Conservation (phyloP, 257 asterid genomes). For the Leptodermis oblonga region DNA sequence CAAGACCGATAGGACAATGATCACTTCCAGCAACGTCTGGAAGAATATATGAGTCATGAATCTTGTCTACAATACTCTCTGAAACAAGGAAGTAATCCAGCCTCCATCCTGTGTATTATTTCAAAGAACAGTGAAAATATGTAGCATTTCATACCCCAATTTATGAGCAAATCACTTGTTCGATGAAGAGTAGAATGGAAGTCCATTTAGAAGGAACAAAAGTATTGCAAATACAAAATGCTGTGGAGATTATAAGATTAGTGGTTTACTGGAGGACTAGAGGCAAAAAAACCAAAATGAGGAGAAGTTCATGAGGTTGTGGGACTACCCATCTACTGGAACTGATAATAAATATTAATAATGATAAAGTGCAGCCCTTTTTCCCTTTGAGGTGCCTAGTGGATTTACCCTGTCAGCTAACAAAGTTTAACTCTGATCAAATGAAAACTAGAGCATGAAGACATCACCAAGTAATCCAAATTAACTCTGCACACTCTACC, state of each 20-base stretch:
- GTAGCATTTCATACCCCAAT: background rate
- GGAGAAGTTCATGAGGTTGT: background rate
- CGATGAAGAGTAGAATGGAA: background rate
- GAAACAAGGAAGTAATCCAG: slow-evolving; percentile 92
- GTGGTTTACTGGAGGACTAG: background rate
- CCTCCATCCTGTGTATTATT: slow-evolving; percentile 68
- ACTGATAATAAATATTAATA: background rate
- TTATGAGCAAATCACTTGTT: background rate
- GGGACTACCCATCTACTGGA: background rate
- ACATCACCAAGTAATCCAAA: background rate
- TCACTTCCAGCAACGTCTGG: slow-evolving; percentile 90
- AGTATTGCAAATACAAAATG: background rate
- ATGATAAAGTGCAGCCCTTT: too few species aligned
- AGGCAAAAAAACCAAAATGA: background rate
- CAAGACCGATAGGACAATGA: slow-evolving; percentile 83
- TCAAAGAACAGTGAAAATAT: background rate
- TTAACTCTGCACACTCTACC: background rate
- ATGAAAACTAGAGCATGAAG: background rate
- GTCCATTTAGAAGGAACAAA: background rate
- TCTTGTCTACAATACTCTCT: slow-evolving; percentile 57
- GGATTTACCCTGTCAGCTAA: background rate
- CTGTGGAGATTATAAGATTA: background rate
- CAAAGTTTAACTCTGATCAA: background rate
- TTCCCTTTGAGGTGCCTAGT: background rate
- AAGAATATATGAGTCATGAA: slow-evolving; percentile 79